phyloP scores from a whole-genome alignment of 768 basidiomycete species.

The Hygrocybe coccinea region DNA sequence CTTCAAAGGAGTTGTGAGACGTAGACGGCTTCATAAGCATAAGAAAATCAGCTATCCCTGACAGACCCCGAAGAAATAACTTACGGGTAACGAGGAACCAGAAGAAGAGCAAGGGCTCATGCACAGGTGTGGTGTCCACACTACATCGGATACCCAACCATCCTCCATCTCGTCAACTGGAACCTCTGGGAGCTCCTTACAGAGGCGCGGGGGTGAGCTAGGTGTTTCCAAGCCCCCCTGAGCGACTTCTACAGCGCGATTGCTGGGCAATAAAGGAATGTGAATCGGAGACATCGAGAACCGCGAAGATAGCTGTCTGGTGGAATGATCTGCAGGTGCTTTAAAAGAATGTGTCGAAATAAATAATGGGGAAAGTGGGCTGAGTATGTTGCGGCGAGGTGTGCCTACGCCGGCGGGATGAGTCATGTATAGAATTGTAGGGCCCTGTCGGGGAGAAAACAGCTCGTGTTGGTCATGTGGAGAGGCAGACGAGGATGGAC shows the following conservation, averaged over 20 bases:
- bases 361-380: neutral
- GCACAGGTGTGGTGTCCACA: neutral
- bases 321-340: too few species aligned
- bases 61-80: neutral
- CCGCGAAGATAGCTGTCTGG: neutral
- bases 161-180: neutral
- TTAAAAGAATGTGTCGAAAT: neutral
- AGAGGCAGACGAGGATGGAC: conserved; percentile 7
- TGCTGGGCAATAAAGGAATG: neutral
- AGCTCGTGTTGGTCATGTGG: neutral
- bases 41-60: neutral
- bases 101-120: neutral
- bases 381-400: neutral
- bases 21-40: neutral
- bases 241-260: neutral
- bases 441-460: conserved; percentile 13
- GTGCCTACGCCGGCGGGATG: conserved; percentile 8
- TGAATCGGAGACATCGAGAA: conserved; percentile 1
- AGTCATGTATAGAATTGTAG: conserved; percentile 7
- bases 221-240: neutral
- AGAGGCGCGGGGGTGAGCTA: neutral
- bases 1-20: neutral
- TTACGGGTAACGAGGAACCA: neutral
- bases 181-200: neutral
- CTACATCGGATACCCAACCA: neutral